phyloP scores from a whole-genome alignment of 129 eudicot species.

The Apium graveolens region DNA sequence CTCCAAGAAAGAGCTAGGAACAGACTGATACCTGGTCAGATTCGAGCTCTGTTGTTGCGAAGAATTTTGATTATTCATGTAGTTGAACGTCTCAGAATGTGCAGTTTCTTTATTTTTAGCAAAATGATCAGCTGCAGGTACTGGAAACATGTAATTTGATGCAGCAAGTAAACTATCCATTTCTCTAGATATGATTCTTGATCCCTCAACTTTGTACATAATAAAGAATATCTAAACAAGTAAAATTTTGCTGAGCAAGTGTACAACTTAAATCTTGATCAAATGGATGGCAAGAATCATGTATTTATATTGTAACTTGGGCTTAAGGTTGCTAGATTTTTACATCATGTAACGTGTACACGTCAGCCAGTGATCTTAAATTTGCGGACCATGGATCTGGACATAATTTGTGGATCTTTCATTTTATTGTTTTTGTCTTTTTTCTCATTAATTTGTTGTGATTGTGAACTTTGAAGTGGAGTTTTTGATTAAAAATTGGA shows the following conservation, averaged over 20 bases:
- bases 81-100: constrained; percentile 7
- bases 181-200: constrained; percentile 19
- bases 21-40: constrained; percentile 4
- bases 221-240: not conserved
- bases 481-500: not conserved
- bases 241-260: not conserved
- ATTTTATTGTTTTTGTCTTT: not conserved
- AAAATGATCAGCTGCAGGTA: constrained; percentile 21
- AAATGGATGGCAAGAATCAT: not conserved
- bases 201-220: constrained; percentile 36
- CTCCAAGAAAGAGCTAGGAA: constrained; percentile 6
- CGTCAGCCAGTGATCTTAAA: not conserved
- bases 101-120: constrained; percentile 32
- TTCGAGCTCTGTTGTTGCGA: not conserved
- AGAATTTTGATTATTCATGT: not conserved
- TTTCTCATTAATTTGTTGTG: not conserved
- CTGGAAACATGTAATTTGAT: constrained; percentile 33
- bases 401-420: constrained; percentile 3
- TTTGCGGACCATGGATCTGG: not conserved
- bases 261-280: not conserved
- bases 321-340: not conserved
- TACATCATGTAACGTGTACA: not conserved
- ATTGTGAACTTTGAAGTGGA: not conserved
- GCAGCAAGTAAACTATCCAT: constrained; percentile 39
- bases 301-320: not conserved